These are phyloP conservation scores for Fusarium torulosum DNA, from an alignment of 2,329 filamentous ascomycete genomes.

Conservation along the genomic window DNA sequence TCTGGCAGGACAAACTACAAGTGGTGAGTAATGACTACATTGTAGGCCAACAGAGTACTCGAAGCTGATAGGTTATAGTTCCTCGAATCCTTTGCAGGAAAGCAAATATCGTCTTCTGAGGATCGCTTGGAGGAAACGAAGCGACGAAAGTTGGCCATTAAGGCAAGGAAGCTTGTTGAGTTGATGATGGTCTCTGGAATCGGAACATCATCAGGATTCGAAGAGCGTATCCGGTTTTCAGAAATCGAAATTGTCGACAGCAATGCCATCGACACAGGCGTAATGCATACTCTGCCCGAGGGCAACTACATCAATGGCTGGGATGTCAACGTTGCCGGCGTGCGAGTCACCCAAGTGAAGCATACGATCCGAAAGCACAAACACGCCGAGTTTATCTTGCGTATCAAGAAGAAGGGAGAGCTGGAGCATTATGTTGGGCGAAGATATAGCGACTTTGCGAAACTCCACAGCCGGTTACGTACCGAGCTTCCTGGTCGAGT, in stretches of 20 bases:
- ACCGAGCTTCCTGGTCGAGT: constrained; percentile 92
- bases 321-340: constrained; percentile 92
- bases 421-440: constrained; percentile 84
- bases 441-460: constrained; percentile 88
- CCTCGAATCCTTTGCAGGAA: constrained; percentile 95
- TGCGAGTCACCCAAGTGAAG: constrained; percentile 83
- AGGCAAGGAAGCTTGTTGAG: constrained; percentile 95
- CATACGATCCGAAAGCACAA: constrained; percentile 90
- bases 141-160: constrained; percentile 88
- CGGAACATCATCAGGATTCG: constrained; percentile 94
- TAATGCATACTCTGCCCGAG: constrained; percentile 88
- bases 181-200: constrained; percentile 99
- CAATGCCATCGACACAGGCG: constrained; percentile 89
- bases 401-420: constrained; percentile 82
- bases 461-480: constrained; percentile 81
- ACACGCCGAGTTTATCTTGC: constrained; percentile 92
- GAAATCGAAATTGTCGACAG: constrained; percentile 97
- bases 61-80: constrained; percentile 69
- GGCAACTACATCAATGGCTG: constrained; percentile 94
- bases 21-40: constrained; percentile 70
- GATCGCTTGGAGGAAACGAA: constrained; percentile 97
- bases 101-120: constrained; percentile 96
- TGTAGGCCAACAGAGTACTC: background rate
- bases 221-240: constrained; percentile 95
- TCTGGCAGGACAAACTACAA: constrained; percentile 99